phyloP scores from a whole-genome alignment of 1,139 yeast genomes.

The Yamadazyma kanchanaburiensis region DNA sequence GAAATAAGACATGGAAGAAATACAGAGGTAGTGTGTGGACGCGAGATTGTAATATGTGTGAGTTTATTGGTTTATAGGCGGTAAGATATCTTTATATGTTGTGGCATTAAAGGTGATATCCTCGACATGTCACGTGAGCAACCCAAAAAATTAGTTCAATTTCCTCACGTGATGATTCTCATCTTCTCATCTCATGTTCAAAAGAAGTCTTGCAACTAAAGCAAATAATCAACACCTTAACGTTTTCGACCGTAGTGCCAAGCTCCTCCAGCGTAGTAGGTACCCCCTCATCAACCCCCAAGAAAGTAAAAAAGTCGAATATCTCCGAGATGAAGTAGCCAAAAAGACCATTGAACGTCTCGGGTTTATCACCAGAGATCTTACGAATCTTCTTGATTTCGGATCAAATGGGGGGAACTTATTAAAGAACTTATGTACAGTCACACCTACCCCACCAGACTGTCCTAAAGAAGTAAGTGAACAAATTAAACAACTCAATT shows the following conservation, averaged over 20 bases:
- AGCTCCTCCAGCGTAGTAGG: conserved; percentile 56
- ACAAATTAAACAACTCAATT: conserved; percentile 38
- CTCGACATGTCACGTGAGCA: no score
- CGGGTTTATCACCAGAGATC: conserved; percentile 67
- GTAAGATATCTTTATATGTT: no score
- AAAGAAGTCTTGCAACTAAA: conserved; percentile 12
- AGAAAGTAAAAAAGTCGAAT: conserved; percentile 62
- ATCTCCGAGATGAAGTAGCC: conserved; percentile 73
- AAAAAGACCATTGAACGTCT: conserved; percentile 69
- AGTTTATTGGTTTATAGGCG: no score
- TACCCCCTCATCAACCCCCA: conserved; percentile 44
- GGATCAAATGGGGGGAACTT: conserved; percentile 73
- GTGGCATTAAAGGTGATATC: no score
- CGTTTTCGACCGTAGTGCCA: conserved; percentile 67
- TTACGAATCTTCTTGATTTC: conserved; percentile 60
- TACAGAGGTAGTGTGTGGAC: no score
- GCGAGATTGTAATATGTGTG: no score
- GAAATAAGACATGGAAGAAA: no score
- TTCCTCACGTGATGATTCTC: no score
- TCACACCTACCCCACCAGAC: conserved; percentile 23
- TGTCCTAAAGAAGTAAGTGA: conserved; percentile 27
- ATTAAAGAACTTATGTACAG: conserved; percentile 34
- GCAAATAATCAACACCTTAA: conserved; percentile 31
- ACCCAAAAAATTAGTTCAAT: no score
- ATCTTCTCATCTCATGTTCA: conserved; percentile 1